Conservation (phyloP, 208 protist species). For the Acanthamoeba sp. region DNA sequence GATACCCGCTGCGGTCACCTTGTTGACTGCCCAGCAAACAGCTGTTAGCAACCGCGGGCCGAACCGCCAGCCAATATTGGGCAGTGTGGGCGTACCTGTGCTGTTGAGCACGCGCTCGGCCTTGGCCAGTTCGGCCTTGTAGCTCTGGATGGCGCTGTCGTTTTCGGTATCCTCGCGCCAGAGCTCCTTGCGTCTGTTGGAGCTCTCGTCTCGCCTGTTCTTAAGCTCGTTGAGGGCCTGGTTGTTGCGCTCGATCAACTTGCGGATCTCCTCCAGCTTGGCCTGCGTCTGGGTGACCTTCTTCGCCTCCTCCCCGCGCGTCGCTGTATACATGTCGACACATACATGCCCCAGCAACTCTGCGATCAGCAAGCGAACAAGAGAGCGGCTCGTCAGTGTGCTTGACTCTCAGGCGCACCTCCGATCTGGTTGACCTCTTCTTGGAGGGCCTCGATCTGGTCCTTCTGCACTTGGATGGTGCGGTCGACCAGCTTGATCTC, state of each 20-base stretch:
- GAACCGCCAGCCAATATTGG: background rate
- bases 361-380: too few relatives aligned
- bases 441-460: conserved; percentile 74
- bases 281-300: conserved; percentile 38
- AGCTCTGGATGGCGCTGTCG: conserved; percentile 34
- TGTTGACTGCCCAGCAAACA: background rate
- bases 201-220: conserved; percentile 81
- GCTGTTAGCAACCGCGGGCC: background rate
- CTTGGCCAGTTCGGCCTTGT: conserved; percentile 50
- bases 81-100: conserved; percentile 2
- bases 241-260: conserved; percentile 43
- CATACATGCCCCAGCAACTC: too few relatives aligned
- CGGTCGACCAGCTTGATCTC: conserved; percentile 91
- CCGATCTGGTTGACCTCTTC: background rate
- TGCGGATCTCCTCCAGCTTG: conserved; percentile 44
- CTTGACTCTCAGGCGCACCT: background rate
- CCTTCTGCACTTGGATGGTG: conserved; percentile 80
- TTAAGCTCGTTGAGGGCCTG: conserved; percentile 5
- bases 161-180: conserved; percentile 50
- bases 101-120: conserved; percentile 7
- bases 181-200: conserved; percentile 33
- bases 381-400: background rate
- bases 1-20: conserved; percentile 75
- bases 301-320: conserved; percentile 51
- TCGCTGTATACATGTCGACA: background rate